Conservation (phyloP, 768 basidiomycete species). For the Daedaleopsis nitida region DNA sequence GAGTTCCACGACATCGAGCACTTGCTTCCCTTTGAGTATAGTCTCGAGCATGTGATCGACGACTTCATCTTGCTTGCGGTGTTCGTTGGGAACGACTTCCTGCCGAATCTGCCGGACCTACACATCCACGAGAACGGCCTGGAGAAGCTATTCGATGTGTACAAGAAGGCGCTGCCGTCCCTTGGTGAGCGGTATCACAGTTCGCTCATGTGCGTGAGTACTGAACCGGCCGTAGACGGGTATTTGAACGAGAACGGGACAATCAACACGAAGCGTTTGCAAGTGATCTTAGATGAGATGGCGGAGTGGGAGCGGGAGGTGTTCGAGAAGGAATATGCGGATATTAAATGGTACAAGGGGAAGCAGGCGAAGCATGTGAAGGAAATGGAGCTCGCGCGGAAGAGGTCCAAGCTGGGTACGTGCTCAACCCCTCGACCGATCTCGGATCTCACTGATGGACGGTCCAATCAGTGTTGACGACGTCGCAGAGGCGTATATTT, state of each 20-base stretch:
- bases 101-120: conserved; percentile 93
- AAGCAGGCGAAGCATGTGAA: conserved; percentile 79
- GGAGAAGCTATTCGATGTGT: conserved; percentile 91
- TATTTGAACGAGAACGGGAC: conserved; percentile 91
- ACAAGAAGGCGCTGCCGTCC: conserved; percentile 87
- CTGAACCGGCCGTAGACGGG: conserved; percentile 59
- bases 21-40: conserved; percentile 77
- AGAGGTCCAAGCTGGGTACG: conserved; percentile 65
- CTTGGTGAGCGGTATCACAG: conserved; percentile 46
- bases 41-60: conserved; percentile 92
- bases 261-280: conserved; percentile 79
- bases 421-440: not conserved
- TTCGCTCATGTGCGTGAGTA: not conserved
- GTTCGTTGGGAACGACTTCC: conserved; percentile 97
- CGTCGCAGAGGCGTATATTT: conserved; percentile 75
- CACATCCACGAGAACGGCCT: conserved; percentile 98
- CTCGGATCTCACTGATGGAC: not conserved
- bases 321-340: conserved; percentile 90
- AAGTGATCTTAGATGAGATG: conserved; percentile 88
- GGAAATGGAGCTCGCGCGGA: conserved; percentile 63
- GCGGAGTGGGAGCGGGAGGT: conserved; percentile 84
- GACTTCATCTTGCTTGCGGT: conserved; percentile 97
- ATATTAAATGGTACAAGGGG: conserved; percentile 91
- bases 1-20: conserved; percentile 82
- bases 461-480: conserved; percentile 60